Conservation (phyloP, 2,329 filamentous ascomycete species). For the Dryadomyces quercus-mongolicae region DNA sequence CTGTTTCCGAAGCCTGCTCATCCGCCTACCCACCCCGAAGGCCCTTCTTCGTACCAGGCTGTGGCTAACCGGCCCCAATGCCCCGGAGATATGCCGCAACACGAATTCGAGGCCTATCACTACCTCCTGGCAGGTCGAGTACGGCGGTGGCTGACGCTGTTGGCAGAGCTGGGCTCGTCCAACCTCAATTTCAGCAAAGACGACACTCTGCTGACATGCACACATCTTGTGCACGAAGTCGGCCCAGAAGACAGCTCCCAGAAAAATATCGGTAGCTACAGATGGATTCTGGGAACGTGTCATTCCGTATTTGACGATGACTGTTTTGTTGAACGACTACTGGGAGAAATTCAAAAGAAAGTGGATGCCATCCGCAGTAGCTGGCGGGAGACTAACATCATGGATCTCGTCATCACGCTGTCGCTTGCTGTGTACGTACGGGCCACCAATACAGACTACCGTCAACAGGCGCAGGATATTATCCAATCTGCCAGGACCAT, state of each 20-base stretch:
- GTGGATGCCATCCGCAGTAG: constrained; percentile 36
- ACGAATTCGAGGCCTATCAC: constrained; percentile 43
- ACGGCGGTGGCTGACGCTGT: constrained; percentile 29
- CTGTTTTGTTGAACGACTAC: constrained; percentile 34
- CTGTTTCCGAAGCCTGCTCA: constrained; percentile 18
- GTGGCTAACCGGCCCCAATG: constrained; percentile 37
- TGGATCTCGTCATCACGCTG: constrained; percentile 45
- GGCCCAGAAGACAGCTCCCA: constrained; percentile 29
- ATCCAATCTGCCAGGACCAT: constrained; percentile 29
- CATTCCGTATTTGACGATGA: constrained; percentile 39
- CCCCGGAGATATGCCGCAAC: constrained; percentile 29
- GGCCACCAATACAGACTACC: constrained; percentile 6
- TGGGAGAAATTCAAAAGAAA: constrained; percentile 29
- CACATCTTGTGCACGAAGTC: constrained; percentile 38
- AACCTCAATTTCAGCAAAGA: constrained; percentile 48
- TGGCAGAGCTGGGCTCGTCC: constrained; percentile 37
- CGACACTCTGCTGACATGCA: constrained; percentile 34
- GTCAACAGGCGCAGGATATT: constrained; percentile 16
- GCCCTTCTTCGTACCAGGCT: constrained; percentile 41
- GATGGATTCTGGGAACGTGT: constrained; percentile 23
- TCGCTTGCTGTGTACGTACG: constrained; percentile 25
- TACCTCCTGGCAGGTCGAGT: constrained; percentile 30
- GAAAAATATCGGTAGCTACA: neutral
- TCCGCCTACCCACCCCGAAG: constrained; percentile 21
- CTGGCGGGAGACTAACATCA: constrained; percentile 45